Evolutionary conservation across 2,329 filamentous ascomycete species (phyloP), one percentile per base, ranked within the genome.

Genomic region (Aphanoascus verrucosus): DNA sequence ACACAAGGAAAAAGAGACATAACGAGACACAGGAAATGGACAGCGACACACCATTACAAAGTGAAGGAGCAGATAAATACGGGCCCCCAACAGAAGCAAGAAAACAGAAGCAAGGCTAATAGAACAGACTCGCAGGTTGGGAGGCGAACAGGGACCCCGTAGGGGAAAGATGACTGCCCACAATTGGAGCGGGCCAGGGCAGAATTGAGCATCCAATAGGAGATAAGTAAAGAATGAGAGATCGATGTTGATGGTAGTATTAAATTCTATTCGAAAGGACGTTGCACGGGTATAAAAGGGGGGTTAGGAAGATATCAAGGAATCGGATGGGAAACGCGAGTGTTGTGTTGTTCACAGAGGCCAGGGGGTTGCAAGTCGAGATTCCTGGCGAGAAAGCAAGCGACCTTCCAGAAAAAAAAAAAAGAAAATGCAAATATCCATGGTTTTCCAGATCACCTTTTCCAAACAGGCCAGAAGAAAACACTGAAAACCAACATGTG

Each of bases 1-100:
- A 52, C 50, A 52, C n/a, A 5, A 48, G n/a, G n/a, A 47, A 55
- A 14, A 9, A 45, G 17, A 44, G 43, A n/a, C 15, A 32, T 17
- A 50, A 38, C 38, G 35, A 41, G 35, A 52, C 43, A 53, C 49
- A 53, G 44, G 57, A 61, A 51, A 35, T 32, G 38, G 32, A 2
- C 35, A 31, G 35, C 15, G 23, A 47, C 11, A 42, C 19, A 54
- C 38, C n/a, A 50, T 40, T 40, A 47, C 23, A 49, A 41, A 32
- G 34, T 34, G 35, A 54, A 50, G n/a, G 31, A 42, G 11, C 1
- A 45, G n/a, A 44, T n/a, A n/a, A n/a, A n/a, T 28, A 23, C 38
- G 42, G 19, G 43, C 14, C 38, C 43, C 12, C n/a, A n/a, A n/a
- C n/a, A 42, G 42, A 3, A 41, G 35, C 9, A 49, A 43, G 20